A percentile compares a stretch with the other conserved stretches of the same genome.
phyloP scores from a whole-genome alignment of 2,329 filamentous ascomycete genomes.

The Dactylellina haptotyla region DNA sequence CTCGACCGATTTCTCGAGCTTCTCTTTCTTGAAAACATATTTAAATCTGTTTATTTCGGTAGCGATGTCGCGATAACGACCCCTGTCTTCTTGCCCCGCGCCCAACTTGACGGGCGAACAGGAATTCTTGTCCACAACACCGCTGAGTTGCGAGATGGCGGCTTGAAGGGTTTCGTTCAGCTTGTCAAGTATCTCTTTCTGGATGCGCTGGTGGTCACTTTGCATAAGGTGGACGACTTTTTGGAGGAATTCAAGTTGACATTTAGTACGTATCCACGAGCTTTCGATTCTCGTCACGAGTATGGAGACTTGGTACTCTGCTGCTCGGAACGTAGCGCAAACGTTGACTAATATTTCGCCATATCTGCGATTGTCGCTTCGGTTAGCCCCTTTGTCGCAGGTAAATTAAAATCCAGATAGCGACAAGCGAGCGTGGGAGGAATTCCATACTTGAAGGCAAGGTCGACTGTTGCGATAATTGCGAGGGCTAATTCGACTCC shows the following conservation, averaged over 20 bases:
- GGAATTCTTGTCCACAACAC: conserved; percentile 25
- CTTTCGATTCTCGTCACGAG: conserved; percentile 54
- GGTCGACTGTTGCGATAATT: conserved; percentile 51
- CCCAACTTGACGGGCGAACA: not conserved
- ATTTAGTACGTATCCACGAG: conserved; percentile 55
- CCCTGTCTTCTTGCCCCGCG: not conserved
- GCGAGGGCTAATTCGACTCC: conserved; percentile 46
- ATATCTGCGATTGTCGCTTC: conserved; percentile 42
- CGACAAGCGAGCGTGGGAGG: not conserved
- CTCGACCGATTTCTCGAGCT: conserved; percentile 58
- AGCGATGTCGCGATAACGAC: conserved; percentile 4
- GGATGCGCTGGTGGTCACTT: conserved; percentile 55
- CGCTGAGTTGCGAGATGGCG: conserved; percentile 42
- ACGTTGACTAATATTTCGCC: conserved; percentile 49
- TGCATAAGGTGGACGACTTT: conserved; percentile 53
- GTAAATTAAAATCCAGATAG: not conserved
- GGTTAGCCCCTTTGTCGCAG: not conserved
- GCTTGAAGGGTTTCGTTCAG: conserved; percentile 41
- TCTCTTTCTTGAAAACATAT: conserved; percentile 54
- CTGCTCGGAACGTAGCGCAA: conserved; percentile 52
- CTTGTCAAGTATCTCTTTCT: conserved; percentile 52
- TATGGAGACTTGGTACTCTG: conserved; percentile 55
- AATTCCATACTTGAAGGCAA: conserved; percentile 52
- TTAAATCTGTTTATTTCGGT: conserved; percentile 55
- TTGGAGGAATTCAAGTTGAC: conserved; percentile 57